These are phyloP conservation scores for Articulospora tetracladia DNA, from an alignment of 495 filamentous ascomycete species.

Conservation along the genomic window DNA sequence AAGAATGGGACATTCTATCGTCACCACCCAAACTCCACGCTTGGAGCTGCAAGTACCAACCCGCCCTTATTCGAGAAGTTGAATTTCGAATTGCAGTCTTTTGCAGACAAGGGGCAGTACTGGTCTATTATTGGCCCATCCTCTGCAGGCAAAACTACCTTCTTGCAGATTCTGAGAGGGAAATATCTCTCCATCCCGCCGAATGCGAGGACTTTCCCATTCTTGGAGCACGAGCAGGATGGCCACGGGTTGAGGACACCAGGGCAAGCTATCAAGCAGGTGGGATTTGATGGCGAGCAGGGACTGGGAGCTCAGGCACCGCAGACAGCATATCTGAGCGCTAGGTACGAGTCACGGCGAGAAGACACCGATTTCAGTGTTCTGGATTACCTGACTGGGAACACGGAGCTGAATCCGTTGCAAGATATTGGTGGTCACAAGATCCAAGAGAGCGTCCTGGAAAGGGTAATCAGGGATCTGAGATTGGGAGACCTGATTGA, in stretches of 20 bases:
- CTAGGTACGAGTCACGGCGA: conserved; percentile 84
- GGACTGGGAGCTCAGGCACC: conserved; percentile 31
- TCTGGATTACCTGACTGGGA: conserved; percentile 69
- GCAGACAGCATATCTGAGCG: conserved; percentile 77
- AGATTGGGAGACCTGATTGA: conserved; percentile 59
- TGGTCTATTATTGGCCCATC: conserved; percentile 78
- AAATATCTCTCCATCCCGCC: conserved; percentile 70
- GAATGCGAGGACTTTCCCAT: conserved; percentile 68
- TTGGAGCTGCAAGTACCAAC: conserved; percentile 33
- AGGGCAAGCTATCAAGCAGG: conserved; percentile 68
- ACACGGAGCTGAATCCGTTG: conserved; percentile 70
- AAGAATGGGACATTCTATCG: conserved; percentile 77
- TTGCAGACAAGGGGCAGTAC: conserved; percentile 41
- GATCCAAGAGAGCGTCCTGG: conserved; percentile 43
- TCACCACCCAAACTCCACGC: conserved; percentile 57
- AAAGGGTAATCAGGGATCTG: conserved; percentile 61
- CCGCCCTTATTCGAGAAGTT: conserved; percentile 66
- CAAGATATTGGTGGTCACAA: conserved; percentile 39
- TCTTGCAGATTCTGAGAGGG: conserved; percentile 72
- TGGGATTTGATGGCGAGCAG: conserved; percentile 71
- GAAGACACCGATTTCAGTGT: conserved; percentile 88
- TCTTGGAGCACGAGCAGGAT: conserved; percentile 58
- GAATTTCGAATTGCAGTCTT: conserved; percentile 59
- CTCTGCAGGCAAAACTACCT: conserved; percentile 66
- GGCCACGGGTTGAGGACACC: conserved; percentile 52